A percentile compares a stretch with the other conserved stretches of the same genome.
Evolutionary conservation across 2,329 filamentous ascomycete species (phyloP).

Genomic region (Metarhizium sp.): DNA sequence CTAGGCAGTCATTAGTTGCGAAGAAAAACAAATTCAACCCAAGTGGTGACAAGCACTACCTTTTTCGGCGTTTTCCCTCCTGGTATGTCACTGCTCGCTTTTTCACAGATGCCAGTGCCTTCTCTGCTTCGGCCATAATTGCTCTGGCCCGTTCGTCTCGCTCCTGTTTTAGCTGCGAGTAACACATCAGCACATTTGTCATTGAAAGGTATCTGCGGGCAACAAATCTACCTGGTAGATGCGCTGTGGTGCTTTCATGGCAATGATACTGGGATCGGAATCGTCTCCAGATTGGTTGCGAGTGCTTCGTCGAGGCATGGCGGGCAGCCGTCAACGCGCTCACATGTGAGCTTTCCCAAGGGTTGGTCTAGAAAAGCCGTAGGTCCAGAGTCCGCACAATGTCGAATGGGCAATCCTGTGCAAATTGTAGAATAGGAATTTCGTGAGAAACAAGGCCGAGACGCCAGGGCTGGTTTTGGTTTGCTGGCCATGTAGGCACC

Average conservation of each 20-base stretch:
- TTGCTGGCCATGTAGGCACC: neutral
- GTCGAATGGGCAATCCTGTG: neutral
- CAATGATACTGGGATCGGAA: slow-evolving; percentile 12
- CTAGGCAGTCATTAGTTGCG: slow-evolving; percentile 8
- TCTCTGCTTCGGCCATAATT: slow-evolving; percentile 14
- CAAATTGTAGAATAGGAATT: neutral
- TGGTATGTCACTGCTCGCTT: slow-evolving; percentile 12
- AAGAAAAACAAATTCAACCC: neutral
- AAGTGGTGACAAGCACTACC: slow-evolving; percentile 8
- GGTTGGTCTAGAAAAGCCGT: neutral
- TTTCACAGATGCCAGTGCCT: slow-evolving; percentile 16
- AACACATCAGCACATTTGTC: neutral
- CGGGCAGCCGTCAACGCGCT: neutral
- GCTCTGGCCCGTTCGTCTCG: slow-evolving; percentile 17
- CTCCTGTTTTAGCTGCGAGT: slow-evolving; percentile 19
- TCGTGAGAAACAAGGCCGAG: neutral
- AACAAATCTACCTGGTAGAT: slow-evolving; percentile 14
- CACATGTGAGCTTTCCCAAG: neutral
- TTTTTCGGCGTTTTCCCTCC: slow-evolving; percentile 13
- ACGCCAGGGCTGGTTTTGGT: neutral
- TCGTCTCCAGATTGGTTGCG: slow-evolving; percentile 11
- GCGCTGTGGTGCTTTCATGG: slow-evolving; percentile 17
- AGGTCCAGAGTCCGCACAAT: neutral
- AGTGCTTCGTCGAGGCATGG: slow-evolving; percentile 11
- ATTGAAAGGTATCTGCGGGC: neutral